Evolutionary conservation across 2,329 filamentous ascomycete species (phyloP).

Genomic region (Sporothrix humicola): DNA sequence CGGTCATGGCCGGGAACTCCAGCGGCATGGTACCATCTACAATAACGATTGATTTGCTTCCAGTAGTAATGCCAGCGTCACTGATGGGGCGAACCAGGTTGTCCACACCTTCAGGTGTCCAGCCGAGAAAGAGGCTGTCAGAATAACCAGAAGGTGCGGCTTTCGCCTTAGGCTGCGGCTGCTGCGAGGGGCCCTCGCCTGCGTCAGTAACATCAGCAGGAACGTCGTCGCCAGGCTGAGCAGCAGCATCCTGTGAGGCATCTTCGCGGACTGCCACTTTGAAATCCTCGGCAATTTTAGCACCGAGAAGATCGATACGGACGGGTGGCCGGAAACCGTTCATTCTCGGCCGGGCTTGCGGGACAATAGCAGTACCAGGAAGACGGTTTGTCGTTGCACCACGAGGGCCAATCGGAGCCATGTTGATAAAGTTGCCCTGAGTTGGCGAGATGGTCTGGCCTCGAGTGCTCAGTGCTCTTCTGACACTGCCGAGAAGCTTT

Average conservation of each 20-base stretch:
- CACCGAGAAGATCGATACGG: slow-evolving; percentile 82
- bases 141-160: slow-evolving; percentile 51
- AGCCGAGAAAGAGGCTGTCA: slow-evolving; percentile 44
- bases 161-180: slow-evolving; percentile 40
- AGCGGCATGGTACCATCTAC: slow-evolving; percentile 69
- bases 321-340: slow-evolving; percentile 59
- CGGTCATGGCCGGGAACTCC: slow-evolving; percentile 59
- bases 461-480: slow-evolving; percentile 74
- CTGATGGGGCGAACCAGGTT: slow-evolving; percentile 51
- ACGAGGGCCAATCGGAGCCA: slow-evolving; percentile 57
- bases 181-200: not conserved
- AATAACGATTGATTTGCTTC: slow-evolving; percentile 91
- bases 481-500: slow-evolving; percentile 83
- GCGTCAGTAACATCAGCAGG: slow-evolving; percentile 37
- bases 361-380: slow-evolving; percentile 65
- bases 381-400: slow-evolving; percentile 63
- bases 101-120: slow-evolving; percentile 17
- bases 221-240: not conserved
- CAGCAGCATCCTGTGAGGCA: slow-evolving; percentile 51
- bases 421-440: slow-evolving; percentile 56
- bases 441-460: slow-evolving; percentile 53
- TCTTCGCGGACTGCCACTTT: slow-evolving; percentile 75
- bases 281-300: slow-evolving; percentile 78
- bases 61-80: slow-evolving; percentile 69
- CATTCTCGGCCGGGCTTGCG: slow-evolving; percentile 55